These are phyloP conservation scores for Meyerozyma guilliermondii DNA, from an alignment of 1,139 yeast species.

Conservation along the genomic window DNA sequence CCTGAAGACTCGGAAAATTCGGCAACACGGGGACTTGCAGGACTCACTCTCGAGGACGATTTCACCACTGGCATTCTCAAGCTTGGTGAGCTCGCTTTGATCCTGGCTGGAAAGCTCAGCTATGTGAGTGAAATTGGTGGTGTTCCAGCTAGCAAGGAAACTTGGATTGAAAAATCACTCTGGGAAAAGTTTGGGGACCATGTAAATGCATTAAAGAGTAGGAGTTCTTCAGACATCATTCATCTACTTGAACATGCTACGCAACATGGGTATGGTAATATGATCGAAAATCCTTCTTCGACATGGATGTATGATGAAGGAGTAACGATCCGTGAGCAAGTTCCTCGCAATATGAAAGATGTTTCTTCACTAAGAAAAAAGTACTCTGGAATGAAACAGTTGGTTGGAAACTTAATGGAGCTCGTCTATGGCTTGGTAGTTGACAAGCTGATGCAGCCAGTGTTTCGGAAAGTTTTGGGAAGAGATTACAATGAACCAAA, in stretches of 20 bases:
- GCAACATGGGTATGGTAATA: constrained; percentile 28
- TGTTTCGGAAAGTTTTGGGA: constrained; percentile 5
- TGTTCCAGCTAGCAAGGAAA: constrained; percentile 44
- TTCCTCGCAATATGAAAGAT: constrained; percentile 10
- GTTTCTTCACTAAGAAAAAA: constrained; percentile 22
- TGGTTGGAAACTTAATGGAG: constrained; percentile 18
- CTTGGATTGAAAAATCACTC: constrained; percentile 51
- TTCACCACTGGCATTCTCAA: constrained; percentile 59
- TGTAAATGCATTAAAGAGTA: neutral
- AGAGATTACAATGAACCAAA: neutral
- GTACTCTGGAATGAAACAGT: constrained; percentile 13
- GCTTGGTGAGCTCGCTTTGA: constrained; percentile 57
- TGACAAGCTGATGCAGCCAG: constrained; percentile 7
- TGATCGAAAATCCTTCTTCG: constrained; percentile 26
- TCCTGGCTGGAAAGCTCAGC: constrained; percentile 62
- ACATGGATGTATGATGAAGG: constrained; percentile 18
- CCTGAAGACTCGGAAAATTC: constrained; percentile 28
- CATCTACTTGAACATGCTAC: constrained; percentile 14
- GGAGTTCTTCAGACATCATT: constrained; percentile 7
- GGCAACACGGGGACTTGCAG: constrained; percentile 22
- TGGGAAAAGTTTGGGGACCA: constrained; percentile 14
- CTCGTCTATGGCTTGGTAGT: constrained; percentile 19
- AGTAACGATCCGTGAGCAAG: constrained; percentile 6
- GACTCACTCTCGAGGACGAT: constrained; percentile 47
- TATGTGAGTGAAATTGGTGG: constrained; percentile 56